Evolutionary conservation across 768 basidiomycete genomes (phyloP).

Genomic region (Pisolithus sp.): DNA sequence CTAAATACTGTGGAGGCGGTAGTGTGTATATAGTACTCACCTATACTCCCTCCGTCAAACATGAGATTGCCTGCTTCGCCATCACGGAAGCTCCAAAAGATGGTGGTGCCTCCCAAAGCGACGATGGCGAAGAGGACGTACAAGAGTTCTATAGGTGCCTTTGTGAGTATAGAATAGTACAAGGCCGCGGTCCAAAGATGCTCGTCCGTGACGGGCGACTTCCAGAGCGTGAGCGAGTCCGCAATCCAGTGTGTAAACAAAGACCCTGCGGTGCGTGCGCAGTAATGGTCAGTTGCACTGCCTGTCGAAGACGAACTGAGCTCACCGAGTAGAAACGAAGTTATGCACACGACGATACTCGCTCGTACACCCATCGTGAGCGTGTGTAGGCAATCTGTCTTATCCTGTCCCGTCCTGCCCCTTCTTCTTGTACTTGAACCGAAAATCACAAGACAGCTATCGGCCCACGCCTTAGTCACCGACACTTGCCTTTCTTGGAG

Average conservation of each 20-base stretch:
- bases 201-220: constrained; percentile 78
- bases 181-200: constrained; percentile 76
- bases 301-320: background rate
- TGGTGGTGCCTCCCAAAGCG: constrained; percentile 54
- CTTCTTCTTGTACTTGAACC: background rate
- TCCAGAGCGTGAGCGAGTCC: constrained; percentile 88
- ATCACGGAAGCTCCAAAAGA: constrained; percentile 74
- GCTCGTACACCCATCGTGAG: constrained; percentile 62
- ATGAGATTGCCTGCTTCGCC: constrained; percentile 78
- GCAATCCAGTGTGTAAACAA: constrained; percentile 90
- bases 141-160: constrained; percentile 49
- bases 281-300: background rate
- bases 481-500: background rate
- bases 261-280: constrained; percentile 41
- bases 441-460: constrained; percentile 16
- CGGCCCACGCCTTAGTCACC: background rate
- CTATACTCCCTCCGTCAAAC: constrained; percentile 88
- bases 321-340: constrained; percentile 75
- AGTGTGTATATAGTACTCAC: constrained; percentile 38
- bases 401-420: background rate
- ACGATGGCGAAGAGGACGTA: constrained; percentile 55
- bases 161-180: constrained; percentile 76
- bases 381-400: background rate
- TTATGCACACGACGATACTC: constrained; percentile 67
- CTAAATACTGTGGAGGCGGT: background rate